Evolutionary conservation across 805 yeast species (phyloP), one percentile per base, ranked within the genome.

Genomic region (Saccharomyces eubayanus): DNA sequence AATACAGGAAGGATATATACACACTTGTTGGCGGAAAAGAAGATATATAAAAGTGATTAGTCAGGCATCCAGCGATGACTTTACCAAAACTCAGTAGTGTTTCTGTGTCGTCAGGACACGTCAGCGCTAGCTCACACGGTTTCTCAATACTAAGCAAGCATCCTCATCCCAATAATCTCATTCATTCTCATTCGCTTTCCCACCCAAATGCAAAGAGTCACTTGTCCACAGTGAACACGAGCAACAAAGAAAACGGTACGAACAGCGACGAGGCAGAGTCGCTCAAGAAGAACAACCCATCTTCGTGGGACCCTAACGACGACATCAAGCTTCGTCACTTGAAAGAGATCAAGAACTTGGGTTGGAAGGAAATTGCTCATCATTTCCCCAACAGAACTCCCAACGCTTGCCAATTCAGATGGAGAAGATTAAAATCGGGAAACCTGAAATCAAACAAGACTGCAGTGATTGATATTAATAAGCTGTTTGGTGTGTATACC

Each of bases 291-390:
- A 68, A 64, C 53, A 68, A 66, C 40, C 84, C 84, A 24, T 75
- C 82, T 3, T 79, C 92, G 0, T 87, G 95, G 95, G 85, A 87
- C 49, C 84, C 89, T 1, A 81, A 82, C 59, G 95, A 87, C 63
- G 95, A 87, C 63, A 71, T 81, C 52, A 65, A 87, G 28, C 71
- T 87, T 51, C 77, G 94, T 51, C 87, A 85, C 62, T 75, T 89
- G 64, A 89, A 89, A 70, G 96, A 89, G 67, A 82, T 83, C 57
- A 87, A 84, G 66, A 87, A 86, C 66, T 76, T 88, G 60, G 96
- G 96, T 0, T 89, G 96, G 96, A 83, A 89, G 68, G 96, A 89
- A 59, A 88, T 89, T 50, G 85, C 94, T 1, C 77, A 83, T 31
- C 86, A 85, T 63, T 89, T 89, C 68, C 77, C 81, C 46, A 85